These are phyloP conservation scores for Aquanectria penicillioides DNA, from an alignment of 2,329 filamentous ascomycete species.

Conservation along the genomic window DNA sequence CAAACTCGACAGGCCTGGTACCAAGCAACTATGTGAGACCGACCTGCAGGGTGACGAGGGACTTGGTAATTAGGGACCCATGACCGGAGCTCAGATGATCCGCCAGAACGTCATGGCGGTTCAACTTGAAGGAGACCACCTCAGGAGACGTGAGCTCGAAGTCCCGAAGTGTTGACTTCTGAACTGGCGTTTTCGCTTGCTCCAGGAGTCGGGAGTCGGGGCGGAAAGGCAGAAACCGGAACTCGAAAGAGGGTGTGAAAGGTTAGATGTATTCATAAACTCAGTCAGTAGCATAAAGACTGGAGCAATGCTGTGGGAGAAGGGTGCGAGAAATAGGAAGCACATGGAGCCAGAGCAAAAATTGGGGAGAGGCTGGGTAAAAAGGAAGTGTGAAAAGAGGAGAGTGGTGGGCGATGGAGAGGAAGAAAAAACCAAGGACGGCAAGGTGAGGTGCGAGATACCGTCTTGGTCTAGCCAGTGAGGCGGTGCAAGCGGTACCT, in stretches of 20 bases:
- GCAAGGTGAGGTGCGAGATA: conserved; percentile 3
- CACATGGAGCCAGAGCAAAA: no score
- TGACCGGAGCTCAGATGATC: conserved; percentile 4
- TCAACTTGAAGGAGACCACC: neutral
- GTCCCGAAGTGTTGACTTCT: neutral
- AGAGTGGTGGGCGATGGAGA: neutral
- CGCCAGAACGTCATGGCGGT: conserved; percentile 16
- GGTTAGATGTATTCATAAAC: no score
- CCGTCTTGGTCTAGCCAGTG: conserved; percentile 8
- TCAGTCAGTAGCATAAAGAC: no score
- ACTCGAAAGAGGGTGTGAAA: no score
- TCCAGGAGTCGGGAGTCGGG: neutral
- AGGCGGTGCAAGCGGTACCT: conserved; percentile 21
- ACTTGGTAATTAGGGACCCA: conserved; percentile 20
- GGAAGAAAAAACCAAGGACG: neutral
- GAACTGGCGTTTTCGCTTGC: neutral
- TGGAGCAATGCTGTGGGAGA: neutral
- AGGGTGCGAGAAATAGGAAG: neutral
- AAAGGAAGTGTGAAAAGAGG: neutral
- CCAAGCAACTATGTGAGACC: neutral
- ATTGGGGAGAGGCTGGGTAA: no score
- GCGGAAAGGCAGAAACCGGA: no score
- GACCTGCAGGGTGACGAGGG: neutral
- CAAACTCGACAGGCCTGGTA: neutral
- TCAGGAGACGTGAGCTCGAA: neutral